Percentiles rank a stretch among this genome's conserved stretches.
phyloP scores from a whole-genome alignment of 768 basidiomycete species.

The Rhizopogon vesiculosus region DNA sequence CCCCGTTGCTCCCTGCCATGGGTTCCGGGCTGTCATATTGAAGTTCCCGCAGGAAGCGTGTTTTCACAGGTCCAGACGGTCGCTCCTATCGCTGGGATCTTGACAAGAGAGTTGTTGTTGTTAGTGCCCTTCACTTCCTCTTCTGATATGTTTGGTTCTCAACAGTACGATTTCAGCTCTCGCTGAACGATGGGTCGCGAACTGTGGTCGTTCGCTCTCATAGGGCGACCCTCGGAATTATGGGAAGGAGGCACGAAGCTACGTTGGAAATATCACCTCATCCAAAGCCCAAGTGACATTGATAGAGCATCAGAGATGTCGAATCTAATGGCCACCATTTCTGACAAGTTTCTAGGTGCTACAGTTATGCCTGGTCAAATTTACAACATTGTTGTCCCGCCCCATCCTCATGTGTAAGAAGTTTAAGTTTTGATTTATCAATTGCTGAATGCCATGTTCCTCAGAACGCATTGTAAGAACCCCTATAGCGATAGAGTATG shows the following conservation, averaged over 20 bases:
- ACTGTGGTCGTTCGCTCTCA: slow-evolving; percentile 17
- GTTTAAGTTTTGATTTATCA: too few relatives aligned
- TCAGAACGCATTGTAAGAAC: too few relatives aligned
- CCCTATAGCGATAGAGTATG: too few relatives aligned
- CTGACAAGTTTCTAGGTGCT: too few relatives aligned
- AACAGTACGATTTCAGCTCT: background rate
- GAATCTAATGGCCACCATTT: too few relatives aligned
- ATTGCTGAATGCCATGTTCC: too few relatives aligned
- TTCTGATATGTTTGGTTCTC: background rate
- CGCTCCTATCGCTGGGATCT: background rate
- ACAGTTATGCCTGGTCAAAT: too few relatives aligned
- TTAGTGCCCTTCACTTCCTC: background rate
- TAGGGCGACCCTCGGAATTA: background rate
- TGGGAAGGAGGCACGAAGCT: slow-evolving; percentile 1
- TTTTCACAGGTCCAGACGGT: slow-evolving; percentile 1
- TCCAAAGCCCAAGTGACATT: too few relatives aligned
- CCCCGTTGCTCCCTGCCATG: too few relatives aligned
- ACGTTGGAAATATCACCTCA: slow-evolving; percentile 6
- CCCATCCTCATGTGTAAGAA: too few relatives aligned
- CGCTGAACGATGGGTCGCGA: slow-evolving; percentile 9
- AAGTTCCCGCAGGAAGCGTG: background rate
- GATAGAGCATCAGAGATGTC: too few relatives aligned
- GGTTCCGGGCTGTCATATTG: background rate
- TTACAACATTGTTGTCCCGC: too few relatives aligned
- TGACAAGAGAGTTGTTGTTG: background rate